Base-by-base conservation (phyloP, 768 basidiomycete genomes). In the Suillus subalutaceus region DNA sequence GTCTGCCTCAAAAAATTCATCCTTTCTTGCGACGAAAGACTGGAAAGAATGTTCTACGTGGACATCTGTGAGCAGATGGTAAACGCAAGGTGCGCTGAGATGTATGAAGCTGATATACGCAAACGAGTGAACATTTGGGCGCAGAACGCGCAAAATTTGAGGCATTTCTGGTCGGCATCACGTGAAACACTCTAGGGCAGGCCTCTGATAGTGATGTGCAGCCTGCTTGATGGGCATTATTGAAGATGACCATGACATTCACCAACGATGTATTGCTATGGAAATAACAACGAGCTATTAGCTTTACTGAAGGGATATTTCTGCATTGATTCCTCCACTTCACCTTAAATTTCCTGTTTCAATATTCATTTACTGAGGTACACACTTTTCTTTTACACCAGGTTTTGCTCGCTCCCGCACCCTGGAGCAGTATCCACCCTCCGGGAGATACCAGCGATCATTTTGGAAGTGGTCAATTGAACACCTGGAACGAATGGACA, bases 401-500 rank as follows among this genome's bases (percentile, higher is more conserved):
- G 26, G 75, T 94, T 59, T 77, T 92, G 20, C 70, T 83, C 9
- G 82, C 83, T 69, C n/a, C 67, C 75, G 8, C 89, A 90, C n/a
- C 71, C 83, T 91, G 48, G 69, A 75, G 61, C 70, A 71, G 35
- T 92, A 88, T 70, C 85, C 91, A 5, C 90, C 91, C 0, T 89
- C 91, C 0, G 67, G 69, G 20, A 80, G 85, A 68, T 92, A 90
- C 68, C 90, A 90, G 67, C 78, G 78, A 58, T 66, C 73, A 3
- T 94, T 92, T 72, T 93, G 91, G 91, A 93, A 93, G 76, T 89
- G 88, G 85, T 81, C 79, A 1, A 84, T 93, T 23, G 71, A 74
- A 26, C 73, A 80, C 44, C 78, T 93, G 44, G 92, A 92, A 75
- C 71, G 30, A 15, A 63, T 83, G 66, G 63, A 72, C 18, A 66